A percentile compares a stretch with the other conserved stretches of the same genome.
phyloP scores from a whole-genome alignment of 163 green algal genomes.

The Chlamydomonas reinhardtii region DNA sequence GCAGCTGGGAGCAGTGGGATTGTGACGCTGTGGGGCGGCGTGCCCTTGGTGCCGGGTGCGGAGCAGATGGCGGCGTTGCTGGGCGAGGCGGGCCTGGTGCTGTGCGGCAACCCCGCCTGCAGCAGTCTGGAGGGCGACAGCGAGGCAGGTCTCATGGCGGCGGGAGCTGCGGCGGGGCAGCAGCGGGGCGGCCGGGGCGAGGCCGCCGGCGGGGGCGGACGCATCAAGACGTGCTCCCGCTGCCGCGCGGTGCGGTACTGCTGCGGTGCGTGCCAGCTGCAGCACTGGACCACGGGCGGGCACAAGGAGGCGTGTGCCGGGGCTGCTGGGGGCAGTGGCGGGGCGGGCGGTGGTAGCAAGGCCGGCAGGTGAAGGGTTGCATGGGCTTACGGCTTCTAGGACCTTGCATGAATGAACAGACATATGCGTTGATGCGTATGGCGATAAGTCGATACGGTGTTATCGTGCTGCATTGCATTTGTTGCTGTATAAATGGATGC shows the following conservation, averaged over 20 bases:
- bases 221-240: conserved; percentile 6
- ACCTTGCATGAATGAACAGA: no score
- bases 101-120: background rate
- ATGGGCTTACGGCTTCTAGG: no score
- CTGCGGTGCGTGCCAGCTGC: conserved; percentile 1
- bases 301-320: conserved; percentile 13
- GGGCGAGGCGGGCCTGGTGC: background rate
- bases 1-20: no score
- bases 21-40: background rate
- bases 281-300: background rate
- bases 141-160: background rate
- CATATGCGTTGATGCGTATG: no score
- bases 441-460: no score
- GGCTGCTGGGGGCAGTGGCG: background rate
- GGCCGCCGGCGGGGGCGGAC: no score
- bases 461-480: no score
- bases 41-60: background rate
- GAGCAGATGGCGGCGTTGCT: background rate
- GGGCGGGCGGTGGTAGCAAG: no score
- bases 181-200: no score
- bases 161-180: no score
- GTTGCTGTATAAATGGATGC: no score
- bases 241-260: conserved; percentile 13
- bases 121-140: background rate
- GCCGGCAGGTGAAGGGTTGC: no score